Percentiles rank a stretch among this genome's conserved stretches.
Conservation (phyloP, 805 yeast species). For the Pichia ethanolica region DNA sequence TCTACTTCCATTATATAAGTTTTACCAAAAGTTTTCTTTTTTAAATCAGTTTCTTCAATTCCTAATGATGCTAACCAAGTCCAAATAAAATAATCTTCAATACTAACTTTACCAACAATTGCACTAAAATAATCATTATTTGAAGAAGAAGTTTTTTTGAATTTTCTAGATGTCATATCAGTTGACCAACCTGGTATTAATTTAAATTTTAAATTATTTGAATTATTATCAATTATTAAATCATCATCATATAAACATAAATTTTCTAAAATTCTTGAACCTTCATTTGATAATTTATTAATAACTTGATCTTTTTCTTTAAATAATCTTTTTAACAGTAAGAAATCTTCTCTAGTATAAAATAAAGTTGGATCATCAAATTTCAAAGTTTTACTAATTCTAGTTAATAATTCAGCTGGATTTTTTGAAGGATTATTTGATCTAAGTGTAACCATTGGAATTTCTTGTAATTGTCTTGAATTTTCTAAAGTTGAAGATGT, state of each 20-base stretch:
- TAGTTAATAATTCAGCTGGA: slow-evolving; percentile 53
- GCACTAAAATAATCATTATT: slow-evolving; percentile 33
- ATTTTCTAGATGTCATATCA: slow-evolving; percentile 21
- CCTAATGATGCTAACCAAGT: slow-evolving; percentile 79
- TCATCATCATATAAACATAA: slow-evolving; percentile 29
- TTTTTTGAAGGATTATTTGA: slow-evolving; percentile 38
- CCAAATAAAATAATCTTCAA: slow-evolving; percentile 89
- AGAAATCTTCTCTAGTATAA: slow-evolving; percentile 70
- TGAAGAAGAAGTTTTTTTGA: slow-evolving; percentile 8
- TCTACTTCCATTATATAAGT: slow-evolving; percentile 78
- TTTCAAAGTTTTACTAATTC: slow-evolving; percentile 50
- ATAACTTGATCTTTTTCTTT: slow-evolving; percentile 49
- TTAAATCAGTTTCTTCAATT: slow-evolving; percentile 58
- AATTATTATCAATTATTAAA: slow-evolving; percentile 31
- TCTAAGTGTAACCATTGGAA: slow-evolving; percentile 29
- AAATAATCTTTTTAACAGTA: slow-evolving; percentile 66
- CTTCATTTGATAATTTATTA: slow-evolving; percentile 64
- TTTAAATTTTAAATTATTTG: slow-evolving; percentile 19
- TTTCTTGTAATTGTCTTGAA: slow-evolving; percentile 25
- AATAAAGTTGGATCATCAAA: slow-evolving; percentile 66
- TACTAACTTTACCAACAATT: slow-evolving; percentile 52
- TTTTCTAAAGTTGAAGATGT: slow-evolving; percentile 18
- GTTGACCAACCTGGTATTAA: slow-evolving; percentile 31
- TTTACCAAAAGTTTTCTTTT: slow-evolving; percentile 69
- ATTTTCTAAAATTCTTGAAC: slow-evolving; percentile 47